Evolutionary conservation across 306 rosid genomes (phyloP).

Genomic region (Lotus japonicus): DNA sequence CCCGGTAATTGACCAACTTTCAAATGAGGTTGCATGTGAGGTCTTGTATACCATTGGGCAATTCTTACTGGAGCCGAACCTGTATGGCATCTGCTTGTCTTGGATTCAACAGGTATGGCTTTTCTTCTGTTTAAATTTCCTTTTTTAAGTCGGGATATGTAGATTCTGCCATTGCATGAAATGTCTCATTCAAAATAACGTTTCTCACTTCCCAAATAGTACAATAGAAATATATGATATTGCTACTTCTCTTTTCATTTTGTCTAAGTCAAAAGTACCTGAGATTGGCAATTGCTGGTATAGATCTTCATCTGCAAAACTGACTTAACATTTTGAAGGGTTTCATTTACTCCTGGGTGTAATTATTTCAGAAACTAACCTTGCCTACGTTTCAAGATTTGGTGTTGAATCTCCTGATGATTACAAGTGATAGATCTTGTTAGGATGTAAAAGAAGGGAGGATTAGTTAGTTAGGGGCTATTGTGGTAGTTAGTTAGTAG

Average conservation of each 20-base stretch:
- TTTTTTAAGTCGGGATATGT: constrained; percentile 17
- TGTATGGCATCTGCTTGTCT: constrained; percentile 75
- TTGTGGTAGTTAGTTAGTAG: too few relatives aligned
- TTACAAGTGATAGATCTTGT: background rate
- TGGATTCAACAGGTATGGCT: constrained; percentile 90
- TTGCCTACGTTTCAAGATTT: background rate
- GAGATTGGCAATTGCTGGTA: background rate
- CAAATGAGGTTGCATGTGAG: constrained; percentile 72
- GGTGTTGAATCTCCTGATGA: background rate
- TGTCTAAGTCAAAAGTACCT: background rate
- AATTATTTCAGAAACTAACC: background rate
- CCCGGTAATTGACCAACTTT: constrained; percentile 76
- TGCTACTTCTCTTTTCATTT: constrained; percentile 1
- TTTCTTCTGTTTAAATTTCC: background rate
- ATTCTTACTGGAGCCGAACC: constrained; percentile 65
- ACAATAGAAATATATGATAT: background rate
- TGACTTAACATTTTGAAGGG: background rate
- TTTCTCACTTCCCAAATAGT: background rate
- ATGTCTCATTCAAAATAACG: background rate
- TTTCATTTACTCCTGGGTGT: background rate
- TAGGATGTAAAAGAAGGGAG: background rate
- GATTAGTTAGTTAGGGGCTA: too few relatives aligned
- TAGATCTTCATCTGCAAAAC: constrained; percentile 14
- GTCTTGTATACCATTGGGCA: constrained; percentile 66
- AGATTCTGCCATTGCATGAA: background rate